These are phyloP conservation scores for Boletus reticuloceps DNA, from an alignment of 768 basidiomycete genomes.

Conservation along the genomic window DNA sequence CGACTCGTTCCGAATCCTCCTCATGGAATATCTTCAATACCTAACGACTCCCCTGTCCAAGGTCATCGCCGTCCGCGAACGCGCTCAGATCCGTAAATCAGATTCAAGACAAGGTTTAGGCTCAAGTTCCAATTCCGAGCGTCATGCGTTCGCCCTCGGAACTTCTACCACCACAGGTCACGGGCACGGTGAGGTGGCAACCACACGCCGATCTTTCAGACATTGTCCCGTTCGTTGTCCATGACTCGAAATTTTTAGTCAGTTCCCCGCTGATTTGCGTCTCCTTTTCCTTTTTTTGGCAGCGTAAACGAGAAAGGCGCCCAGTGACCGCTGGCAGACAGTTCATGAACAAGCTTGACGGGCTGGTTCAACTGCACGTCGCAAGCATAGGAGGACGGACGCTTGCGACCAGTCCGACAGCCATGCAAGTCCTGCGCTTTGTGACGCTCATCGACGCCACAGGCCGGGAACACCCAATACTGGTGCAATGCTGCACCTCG, in stretches of 20 bases:
- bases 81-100: slow-evolving; percentile 7
- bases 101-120: slow-evolving; percentile 14
- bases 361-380: slow-evolving; percentile 21
- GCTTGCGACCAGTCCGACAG: slow-evolving; percentile 14
- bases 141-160: slow-evolving; percentile 10
- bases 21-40: slow-evolving; percentile 24
- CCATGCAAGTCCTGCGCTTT: slow-evolving; percentile 19
- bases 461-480: slow-evolving; percentile 25
- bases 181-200: neutral
- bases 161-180: neutral
- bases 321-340: neutral
- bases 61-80: slow-evolving; percentile 23
- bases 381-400: slow-evolving; percentile 9
- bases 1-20: neutral
- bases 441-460: slow-evolving; percentile 27
- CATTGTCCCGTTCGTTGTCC: slow-evolving; percentile 9
- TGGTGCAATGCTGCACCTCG: slow-evolving; percentile 23
- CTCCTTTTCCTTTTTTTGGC: neutral
- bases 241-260: neutral
- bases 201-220: slow-evolving; percentile 9
- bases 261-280: neutral
- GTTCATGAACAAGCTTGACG: slow-evolving; percentile 19
- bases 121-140: slow-evolving; percentile 4
- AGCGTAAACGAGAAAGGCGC: slow-evolving; percentile 24
- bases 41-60: slow-evolving; percentile 16